Conservation (phyloP, 345 rosid genomes). For the Crucihimalaya himalaica region DNA sequence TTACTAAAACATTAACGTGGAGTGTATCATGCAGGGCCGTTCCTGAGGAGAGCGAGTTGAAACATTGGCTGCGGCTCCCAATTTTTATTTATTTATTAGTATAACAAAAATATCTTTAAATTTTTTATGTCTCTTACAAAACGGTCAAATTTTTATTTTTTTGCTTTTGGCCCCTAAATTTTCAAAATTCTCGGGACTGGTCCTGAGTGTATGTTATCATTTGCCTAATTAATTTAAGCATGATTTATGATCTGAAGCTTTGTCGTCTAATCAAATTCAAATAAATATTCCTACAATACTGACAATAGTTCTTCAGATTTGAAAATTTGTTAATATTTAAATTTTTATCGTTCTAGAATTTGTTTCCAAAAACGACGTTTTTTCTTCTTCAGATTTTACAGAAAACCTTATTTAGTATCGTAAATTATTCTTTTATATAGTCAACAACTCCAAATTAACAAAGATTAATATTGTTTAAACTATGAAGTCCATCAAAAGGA, state of each 20-base stretch:
- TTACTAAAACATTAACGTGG: too few relatives aligned
- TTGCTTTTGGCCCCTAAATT: too few relatives aligned
- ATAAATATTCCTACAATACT: too few relatives aligned
- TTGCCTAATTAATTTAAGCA: neutral
- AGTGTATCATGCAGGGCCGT: too few relatives aligned
- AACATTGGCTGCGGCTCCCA: too few relatives aligned
- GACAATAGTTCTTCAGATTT: neutral
- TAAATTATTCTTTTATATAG: neutral
- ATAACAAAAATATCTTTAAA: too few relatives aligned
- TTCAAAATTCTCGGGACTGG: too few relatives aligned
- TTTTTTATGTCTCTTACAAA: too few relatives aligned
- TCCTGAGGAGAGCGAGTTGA: too few relatives aligned
- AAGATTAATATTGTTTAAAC: neutral
- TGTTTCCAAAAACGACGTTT: neutral
- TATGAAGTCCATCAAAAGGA: conserved; percentile 24
- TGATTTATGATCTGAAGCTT: neutral
- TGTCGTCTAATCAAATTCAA: neutral
- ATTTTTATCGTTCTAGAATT: neutral
- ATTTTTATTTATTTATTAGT: too few relatives aligned
- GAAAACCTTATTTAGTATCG: neutral
- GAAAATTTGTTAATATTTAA: neutral
- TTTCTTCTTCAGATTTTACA: neutral
- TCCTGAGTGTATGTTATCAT: too few relatives aligned
- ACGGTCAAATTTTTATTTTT: too few relatives aligned
- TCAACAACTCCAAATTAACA: neutral